Evolutionary conservation across 2,329 filamentous ascomycete genomes (phyloP), one percentile per base, ranked within the genome.

Genomic region (Dothiorella sarmentorum): DNA sequence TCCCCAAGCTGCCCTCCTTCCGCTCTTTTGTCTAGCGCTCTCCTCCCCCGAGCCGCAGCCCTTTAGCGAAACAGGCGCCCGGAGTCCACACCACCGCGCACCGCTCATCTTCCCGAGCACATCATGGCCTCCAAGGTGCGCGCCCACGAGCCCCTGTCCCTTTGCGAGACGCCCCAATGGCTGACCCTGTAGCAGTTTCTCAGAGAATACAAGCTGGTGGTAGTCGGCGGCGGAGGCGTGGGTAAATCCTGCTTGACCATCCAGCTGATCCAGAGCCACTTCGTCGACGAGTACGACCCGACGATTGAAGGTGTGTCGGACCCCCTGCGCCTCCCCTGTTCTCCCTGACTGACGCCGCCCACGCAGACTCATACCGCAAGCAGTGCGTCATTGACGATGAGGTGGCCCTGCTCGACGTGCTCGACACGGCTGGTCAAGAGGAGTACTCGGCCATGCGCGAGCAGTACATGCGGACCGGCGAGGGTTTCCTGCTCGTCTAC

Each of bases 361-460:
- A 18, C 56, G 52, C 74, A 99, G 94, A 99, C 74, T 97, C 94
- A 63, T 99, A 99, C 83, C 91, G 94, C 81, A 99, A 99, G 87
- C 94, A 97, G 83, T 97, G 94, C 76, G 88, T 96, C 68, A 96
- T 99, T 75, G 94, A 99, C 74, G 94, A 97, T 68, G 94, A 99
- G 78, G 91, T 97, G 66, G 94, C 94, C 53, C 85, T 99, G 61
- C 88, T 99, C 76, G 94, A 99, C 76, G 94, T 99, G 63, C 87
- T 97, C 74, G 94, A 99, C 77, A 99, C 94, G 57, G 94, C 94
- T 63, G 94, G 94, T 61, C 94, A 99, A 77, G 94, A 99, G 78
- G 94, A 99, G 80, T 99, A 97, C 81, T 96, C 92, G 59, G 94
- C 94, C 56, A 97, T 99, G 94, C 85, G 94, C 73, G 94, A 99